Base-by-base conservation (phyloP, 2,329 filamentous ascomycete genomes). In the Talaromyces funiculosus region DNA sequence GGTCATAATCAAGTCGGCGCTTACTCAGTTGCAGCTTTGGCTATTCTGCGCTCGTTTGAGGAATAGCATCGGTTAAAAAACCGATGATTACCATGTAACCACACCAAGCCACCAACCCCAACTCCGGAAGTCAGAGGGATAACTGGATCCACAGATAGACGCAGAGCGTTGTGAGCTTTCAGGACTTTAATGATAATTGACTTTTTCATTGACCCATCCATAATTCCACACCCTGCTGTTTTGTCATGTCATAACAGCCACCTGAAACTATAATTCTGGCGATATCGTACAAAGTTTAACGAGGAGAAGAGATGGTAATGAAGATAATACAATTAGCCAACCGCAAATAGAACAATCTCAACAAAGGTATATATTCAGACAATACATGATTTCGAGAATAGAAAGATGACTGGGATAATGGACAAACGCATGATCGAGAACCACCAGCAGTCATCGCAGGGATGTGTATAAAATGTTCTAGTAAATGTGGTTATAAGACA, bases 1-100 rank as follows among this genome's bases (percentile, higher is more conserved):
- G 77, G 77, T 73, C 75, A 77, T 60, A 76, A 77, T 55, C 68
- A 69, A n/a, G 70, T 77, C 47, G 74, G 73, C 14, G 72, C 72
- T n/a, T 74, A 72, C 37, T 75, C 73, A 9, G 68, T 68, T 45
- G 73, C 74, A 40, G 71, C 72, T 14, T 60, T 77, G 38, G 71
- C 75, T 8, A 71, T 76, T 37, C 61, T 77, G 57, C 66, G 73
- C 26, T 68, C 74, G 5, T 77, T 77, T 54, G 72, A 75, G 49
- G 63, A 69, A 57, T 74, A 60, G n/a, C 0, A 38, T 18, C 20
- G 14, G 24, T 31, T 9, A 38, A 12, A 14, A 29, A n/a, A 16
- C 33, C 20, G n/a, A 22, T 22, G 38, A 33, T 45, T 57, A 29
- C 4, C 3, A n/a, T n/a, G 22, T 7, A n/a, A 4, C 22, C 22